Base-by-base conservation (phyloP, 495 filamentous ascomycete species). In the Polyplosphaeria fusca region DNA sequence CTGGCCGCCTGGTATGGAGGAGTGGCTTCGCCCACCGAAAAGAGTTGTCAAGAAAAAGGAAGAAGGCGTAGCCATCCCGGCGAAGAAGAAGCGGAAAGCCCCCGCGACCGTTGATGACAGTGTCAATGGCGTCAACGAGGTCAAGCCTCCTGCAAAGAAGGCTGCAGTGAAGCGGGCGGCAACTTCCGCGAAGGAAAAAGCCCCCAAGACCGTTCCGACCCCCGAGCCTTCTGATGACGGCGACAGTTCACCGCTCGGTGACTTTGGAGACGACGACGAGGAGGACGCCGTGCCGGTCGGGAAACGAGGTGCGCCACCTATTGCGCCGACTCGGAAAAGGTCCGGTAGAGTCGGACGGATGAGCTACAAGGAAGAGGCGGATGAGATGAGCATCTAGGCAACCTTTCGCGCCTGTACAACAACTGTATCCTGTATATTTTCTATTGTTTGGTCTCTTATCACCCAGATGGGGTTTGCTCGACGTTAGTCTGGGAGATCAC, bases 1-100 rank as follows among this genome's bases (percentile, higher is more conserved):
- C 68, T 96, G 93, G 92, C 91, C 89, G 0, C 77, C 80, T 0
- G 88, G 87, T 1, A 87, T 86, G 78, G 93, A 96, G 68, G 87
- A 92, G 47, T 96, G 91, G 91, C 74, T 96, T 39, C 79, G 86
- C 50, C 91, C 90, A 0, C 77, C 73, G 58, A 95, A 93, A 72
- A 79, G 84, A 52, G 75, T 84, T 30, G 71, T 84, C 0, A 86
- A 83, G 59, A 80, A 81, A 49, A 90, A 82, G 58, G 71, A 76
- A 44, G 63, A 66, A 1, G 47, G 37, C 35, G 53, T 70, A 32
- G 60, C 57, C 7, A 58, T 60, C 20, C 52, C 58, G 28, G 55
- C 52, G 20, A 52, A 55, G 47, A 55, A 61, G 54, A 71, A 68
- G 45, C 47, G 20, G 27, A 73, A 60, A 37, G 55, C 57, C 25